These are phyloP conservation scores for Talaromyces liani DNA, from an alignment of 495 filamentous ascomycete species.

Conservation along the genomic window DNA sequence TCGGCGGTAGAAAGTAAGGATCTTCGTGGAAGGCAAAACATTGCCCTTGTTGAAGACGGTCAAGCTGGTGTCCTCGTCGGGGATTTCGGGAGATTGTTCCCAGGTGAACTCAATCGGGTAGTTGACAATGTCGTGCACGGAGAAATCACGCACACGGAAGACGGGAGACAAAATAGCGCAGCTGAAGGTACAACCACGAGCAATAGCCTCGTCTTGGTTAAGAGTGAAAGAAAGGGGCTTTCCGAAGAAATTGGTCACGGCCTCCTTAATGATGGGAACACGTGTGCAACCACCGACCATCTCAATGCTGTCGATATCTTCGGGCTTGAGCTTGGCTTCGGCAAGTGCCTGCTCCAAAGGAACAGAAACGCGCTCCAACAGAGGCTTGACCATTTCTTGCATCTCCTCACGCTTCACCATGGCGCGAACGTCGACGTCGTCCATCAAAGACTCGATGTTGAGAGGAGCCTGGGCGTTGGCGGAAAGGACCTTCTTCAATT, in stretches of 20 bases:
- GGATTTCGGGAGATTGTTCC: conserved; percentile 98
- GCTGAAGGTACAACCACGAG: conserved; percentile 93
- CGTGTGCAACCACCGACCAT: conserved; percentile 93
- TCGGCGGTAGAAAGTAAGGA: conserved; percentile 98
- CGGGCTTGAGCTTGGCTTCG: conserved; percentile 79
- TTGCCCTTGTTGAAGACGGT: conserved; percentile 98
- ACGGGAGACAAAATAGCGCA: conserved; percentile 96
- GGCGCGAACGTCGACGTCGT: conserved; percentile 83
- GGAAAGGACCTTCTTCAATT: conserved; percentile 97
- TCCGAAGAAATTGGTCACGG: conserved; percentile 82
- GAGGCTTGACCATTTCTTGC: conserved; percentile 79
- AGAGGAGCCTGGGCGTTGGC: conserved; percentile 91
- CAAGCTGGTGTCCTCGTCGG: conserved; percentile 95
- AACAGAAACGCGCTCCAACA: conserved; percentile 63
- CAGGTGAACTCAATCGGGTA: conserved; percentile 99
- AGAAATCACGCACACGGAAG: conserved; percentile 98
- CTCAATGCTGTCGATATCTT: conserved; percentile 92
- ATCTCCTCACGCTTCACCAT: conserved; percentile 93
- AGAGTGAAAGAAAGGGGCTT: conserved; percentile 92
- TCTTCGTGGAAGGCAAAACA: conserved; percentile 97
- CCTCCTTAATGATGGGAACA: conserved; percentile 87
- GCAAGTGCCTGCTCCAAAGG: conserved; percentile 86
- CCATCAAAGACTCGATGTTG: conserved; percentile 98
- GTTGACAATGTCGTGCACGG: conserved; percentile 92
- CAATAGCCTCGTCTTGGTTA: conserved; percentile 97